Conservation (phyloP, 352 stramenopile species). For the Albugo laibachii region DNA sequence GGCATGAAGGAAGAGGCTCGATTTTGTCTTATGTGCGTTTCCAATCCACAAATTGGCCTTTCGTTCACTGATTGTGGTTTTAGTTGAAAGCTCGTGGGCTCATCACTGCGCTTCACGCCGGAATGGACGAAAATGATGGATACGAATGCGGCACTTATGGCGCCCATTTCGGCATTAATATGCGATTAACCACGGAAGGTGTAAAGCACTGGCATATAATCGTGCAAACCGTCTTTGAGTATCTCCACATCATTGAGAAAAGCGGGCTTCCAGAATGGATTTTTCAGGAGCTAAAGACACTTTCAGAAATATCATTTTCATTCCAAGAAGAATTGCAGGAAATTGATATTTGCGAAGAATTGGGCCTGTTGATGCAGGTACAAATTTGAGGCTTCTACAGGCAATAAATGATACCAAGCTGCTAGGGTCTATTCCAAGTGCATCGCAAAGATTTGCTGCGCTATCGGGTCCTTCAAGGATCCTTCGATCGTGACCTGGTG, state of each 20-base stretch:
- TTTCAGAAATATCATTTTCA: slow-evolving; percentile 48
- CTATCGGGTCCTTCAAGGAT: slow-evolving; percentile 40
- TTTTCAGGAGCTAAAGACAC: slow-evolving; percentile 45
- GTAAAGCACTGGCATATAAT: slow-evolving; percentile 43
- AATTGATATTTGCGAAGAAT: slow-evolving; percentile 42
- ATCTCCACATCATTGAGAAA: slow-evolving; percentile 28
- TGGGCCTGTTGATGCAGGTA: slow-evolving; percentile 59
- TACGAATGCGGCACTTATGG: slow-evolving; percentile 48
- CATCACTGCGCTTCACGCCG: slow-evolving; percentile 55
- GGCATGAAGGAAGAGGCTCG: slow-evolving; percentile 68
- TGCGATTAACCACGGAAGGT: slow-evolving; percentile 44
- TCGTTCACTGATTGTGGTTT: background rate
- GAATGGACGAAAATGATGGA: slow-evolving; percentile 46
- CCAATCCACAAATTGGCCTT: background rate
- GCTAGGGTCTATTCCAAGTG: slow-evolving; percentile 33
- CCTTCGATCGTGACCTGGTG: slow-evolving; percentile 22
- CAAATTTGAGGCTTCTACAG: background rate
- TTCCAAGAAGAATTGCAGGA: slow-evolving; percentile 55
- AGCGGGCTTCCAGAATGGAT: slow-evolving; percentile 40
- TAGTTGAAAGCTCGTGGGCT: slow-evolving; percentile 60
- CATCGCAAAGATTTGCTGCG: slow-evolving; percentile 25
- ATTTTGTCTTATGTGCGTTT: slow-evolving; percentile 47
- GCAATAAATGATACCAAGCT: background rate
- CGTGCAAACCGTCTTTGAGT: slow-evolving; percentile 39
- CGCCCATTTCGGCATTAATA: slow-evolving; percentile 46